These are phyloP conservation scores for Boletellus ananiceps DNA, from an alignment of 768 basidiomycete species.

Conservation along the genomic window DNA sequence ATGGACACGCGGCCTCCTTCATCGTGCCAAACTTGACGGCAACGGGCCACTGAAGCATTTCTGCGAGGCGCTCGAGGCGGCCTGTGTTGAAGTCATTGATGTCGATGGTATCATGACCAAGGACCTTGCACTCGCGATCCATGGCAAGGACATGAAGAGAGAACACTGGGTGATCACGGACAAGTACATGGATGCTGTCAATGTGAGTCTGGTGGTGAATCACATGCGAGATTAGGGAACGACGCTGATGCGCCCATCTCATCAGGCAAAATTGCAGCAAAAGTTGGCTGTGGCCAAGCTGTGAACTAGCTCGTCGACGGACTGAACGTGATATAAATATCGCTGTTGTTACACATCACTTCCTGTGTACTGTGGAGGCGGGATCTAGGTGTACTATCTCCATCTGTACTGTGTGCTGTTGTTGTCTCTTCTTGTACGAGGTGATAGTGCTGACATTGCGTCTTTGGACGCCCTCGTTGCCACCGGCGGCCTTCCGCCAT, in stretches of 20 bases:
- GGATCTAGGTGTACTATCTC: slow-evolving; percentile 19
- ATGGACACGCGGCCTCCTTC: slow-evolving; percentile 93
- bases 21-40: slow-evolving; percentile 87
- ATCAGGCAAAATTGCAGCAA: slow-evolving; percentile 41
- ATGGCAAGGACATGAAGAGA: slow-evolving; percentile 85
- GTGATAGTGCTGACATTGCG: no score
- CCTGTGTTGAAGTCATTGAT: slow-evolving; percentile 91
- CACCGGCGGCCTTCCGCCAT: not conserved
- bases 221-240: not conserved
- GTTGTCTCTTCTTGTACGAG: not conserved
- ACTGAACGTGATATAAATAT: slow-evolving; percentile 7
- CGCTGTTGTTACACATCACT: slow-evolving; percentile 12
- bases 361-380: slow-evolving; percentile 3
- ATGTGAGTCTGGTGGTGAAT: slow-evolving; percentile 45
- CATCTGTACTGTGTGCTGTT: slow-evolving; percentile 9
- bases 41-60: slow-evolving; percentile 73
- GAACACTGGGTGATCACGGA: slow-evolving; percentile 97
- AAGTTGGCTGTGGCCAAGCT: slow-evolving; percentile 34
- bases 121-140: slow-evolving; percentile 91
- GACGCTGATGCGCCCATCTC: slow-evolving; percentile 14
- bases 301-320: slow-evolving; percentile 7
- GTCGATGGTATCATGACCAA: slow-evolving; percentile 92
- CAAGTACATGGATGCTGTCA: slow-evolving; percentile 90
- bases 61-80: slow-evolving; percentile 73
- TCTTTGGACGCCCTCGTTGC: not conserved